Evolutionary conservation across 1,284 basidiomycete genomes (phyloP).

Genomic region (Heterobasidion occidentale): DNA sequence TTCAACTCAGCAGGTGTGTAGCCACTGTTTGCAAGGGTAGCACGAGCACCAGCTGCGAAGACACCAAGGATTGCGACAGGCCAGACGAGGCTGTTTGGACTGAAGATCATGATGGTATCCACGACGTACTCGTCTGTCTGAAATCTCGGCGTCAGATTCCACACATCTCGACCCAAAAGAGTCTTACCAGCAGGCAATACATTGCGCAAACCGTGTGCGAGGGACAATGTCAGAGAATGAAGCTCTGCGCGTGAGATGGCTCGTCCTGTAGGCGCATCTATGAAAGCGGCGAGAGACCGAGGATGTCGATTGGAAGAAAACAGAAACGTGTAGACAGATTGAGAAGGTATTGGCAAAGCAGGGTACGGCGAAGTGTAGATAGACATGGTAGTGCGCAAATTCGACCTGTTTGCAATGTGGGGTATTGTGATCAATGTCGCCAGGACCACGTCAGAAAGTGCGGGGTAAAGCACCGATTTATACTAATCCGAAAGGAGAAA

Average conservation of each 20-base stretch:
- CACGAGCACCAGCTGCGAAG: constrained; percentile 24
- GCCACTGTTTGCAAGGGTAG: constrained; percentile 27
- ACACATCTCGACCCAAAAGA: not conserved
- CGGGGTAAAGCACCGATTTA: no score
- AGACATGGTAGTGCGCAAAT: not conserved
- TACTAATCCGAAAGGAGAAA: no score
- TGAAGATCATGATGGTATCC: constrained; percentile 33
- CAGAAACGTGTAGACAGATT: constrained; percentile 11
- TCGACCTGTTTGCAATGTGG: no score
- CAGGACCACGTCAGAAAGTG: no score
- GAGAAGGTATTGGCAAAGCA: constrained; percentile 1
- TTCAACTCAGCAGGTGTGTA: constrained; percentile 25
- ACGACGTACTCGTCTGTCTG: constrained; percentile 13
- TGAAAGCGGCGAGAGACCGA: constrained; percentile 41
- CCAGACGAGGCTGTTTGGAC: constrained; percentile 38
- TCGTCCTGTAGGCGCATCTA: constrained; percentile 56
- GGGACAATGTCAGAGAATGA: constrained; percentile 43
- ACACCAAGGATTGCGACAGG: constrained; percentile 31
- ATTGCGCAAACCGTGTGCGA: constrained; percentile 44
- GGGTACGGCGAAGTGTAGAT: constrained; percentile 7
- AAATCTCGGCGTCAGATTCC: not conserved
- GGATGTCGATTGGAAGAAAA: constrained; percentile 14
- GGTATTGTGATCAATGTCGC: no score
- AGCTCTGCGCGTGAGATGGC: constrained; percentile 49
- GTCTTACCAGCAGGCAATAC: constrained; percentile 6